Evolutionary conservation across 2,329 filamentous ascomycete species (phyloP).

Genomic region (Graphiopsis chlorocephala): DNA sequence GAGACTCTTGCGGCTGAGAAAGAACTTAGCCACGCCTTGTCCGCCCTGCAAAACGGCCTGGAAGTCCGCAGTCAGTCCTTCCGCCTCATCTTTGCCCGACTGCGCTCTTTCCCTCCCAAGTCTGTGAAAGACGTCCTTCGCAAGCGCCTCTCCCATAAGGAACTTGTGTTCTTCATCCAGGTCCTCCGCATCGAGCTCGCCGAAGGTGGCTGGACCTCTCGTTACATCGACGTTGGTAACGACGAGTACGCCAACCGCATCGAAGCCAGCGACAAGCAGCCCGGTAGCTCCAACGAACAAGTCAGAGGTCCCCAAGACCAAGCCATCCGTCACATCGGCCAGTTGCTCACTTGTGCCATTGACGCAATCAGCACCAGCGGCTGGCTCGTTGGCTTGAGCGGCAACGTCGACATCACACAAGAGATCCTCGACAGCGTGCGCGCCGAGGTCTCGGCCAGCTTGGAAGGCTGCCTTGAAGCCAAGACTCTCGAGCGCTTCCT

Average conservation of each 20-base stretch:
- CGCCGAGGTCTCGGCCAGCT: constrained; percentile 66
- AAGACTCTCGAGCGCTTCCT: constrained; percentile 63
- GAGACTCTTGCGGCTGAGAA: constrained; percentile 41
- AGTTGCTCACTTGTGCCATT: constrained; percentile 68
- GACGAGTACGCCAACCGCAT: constrained; percentile 34
- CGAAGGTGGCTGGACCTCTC: constrained; percentile 71
- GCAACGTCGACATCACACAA: constrained; percentile 54
- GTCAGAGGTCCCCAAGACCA: constrained; percentile 60
- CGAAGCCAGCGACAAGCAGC: constrained; percentile 26
- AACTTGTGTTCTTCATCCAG: constrained; percentile 69
- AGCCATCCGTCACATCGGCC: constrained; percentile 68
- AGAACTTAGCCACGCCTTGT: constrained; percentile 66
- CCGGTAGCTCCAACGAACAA: constrained; percentile 57
- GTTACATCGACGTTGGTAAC: constrained; percentile 59
- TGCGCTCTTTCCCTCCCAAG: constrained; percentile 62
- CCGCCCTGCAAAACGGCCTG: constrained; percentile 64
- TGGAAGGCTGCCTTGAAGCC: constrained; percentile 70
- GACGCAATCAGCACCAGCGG: constrained; percentile 73
- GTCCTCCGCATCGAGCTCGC: constrained; percentile 70
- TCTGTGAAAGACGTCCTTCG: constrained; percentile 64
- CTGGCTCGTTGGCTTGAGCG: constrained; percentile 64
- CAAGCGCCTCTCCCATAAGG: constrained; percentile 61
- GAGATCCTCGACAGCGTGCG: constrained; percentile 65
- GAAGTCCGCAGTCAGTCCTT: constrained; percentile 62
- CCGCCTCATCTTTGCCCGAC: constrained; percentile 66